These are phyloP conservation scores for Sporothrix inflata DNA, from an alignment of 2,329 filamentous ascomycete genomes.

Conservation along the genomic window DNA sequence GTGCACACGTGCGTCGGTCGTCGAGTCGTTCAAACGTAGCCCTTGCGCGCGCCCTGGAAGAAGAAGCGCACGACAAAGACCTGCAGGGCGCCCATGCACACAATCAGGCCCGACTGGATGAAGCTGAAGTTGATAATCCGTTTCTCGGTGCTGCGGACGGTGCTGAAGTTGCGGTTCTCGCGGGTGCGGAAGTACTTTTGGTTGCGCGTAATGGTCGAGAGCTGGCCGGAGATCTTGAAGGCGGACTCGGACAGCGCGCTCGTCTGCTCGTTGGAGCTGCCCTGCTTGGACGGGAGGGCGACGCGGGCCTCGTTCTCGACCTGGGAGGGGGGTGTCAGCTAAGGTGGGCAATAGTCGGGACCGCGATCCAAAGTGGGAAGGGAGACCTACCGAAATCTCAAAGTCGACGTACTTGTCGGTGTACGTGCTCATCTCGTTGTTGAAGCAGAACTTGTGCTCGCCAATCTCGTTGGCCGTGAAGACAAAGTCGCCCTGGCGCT, in stretches of 20 bases:
- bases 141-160: constrained; percentile 91
- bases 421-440: constrained; percentile 97
- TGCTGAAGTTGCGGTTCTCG: constrained; percentile 99
- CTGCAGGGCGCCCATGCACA: constrained; percentile 93
- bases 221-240: constrained; percentile 88
- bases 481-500: constrained; percentile 94
- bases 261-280: constrained; percentile 86
- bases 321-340: constrained; percentile 50
- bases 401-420: constrained; percentile 98
- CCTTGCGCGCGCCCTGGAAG: constrained; percentile 82
- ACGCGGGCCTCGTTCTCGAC: constrained; percentile 88
- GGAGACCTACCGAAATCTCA: constrained; percentile 78
- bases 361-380: neutral
- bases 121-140: constrained; percentile 97
- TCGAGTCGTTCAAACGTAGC: constrained; percentile 60
- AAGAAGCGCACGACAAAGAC: constrained; percentile 98
- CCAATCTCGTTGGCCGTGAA: constrained; percentile 88
- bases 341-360: neutral
- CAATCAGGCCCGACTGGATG: constrained; percentile 87
- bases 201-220: constrained; percentile 93
- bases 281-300: constrained; percentile 83
- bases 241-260: constrained; percentile 88
- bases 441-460: constrained; percentile 97
- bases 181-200: constrained; percentile 99
- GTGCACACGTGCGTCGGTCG: neutral